Percentiles rank a stretch among this genome's conserved stretches.
Conservation (phyloP, 495 filamentous ascomycete species). For the Penicillium desertorum region DNA sequence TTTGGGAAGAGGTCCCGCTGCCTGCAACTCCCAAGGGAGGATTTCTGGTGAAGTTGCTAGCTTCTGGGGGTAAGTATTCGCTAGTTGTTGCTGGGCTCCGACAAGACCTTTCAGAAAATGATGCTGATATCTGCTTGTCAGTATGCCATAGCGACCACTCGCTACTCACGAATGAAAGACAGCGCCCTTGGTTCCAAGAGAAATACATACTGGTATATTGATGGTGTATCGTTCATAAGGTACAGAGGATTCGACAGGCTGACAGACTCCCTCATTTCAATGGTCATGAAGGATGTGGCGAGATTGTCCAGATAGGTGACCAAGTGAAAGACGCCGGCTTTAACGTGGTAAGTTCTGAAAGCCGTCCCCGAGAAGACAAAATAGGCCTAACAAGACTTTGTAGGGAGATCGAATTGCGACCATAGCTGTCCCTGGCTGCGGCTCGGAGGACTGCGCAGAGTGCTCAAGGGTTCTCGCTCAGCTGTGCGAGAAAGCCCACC, state of each 20-base stretch:
- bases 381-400: not conserved
- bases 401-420: slow-evolving; percentile 22
- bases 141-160: slow-evolving; percentile 29
- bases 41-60: slow-evolving; percentile 21
- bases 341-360: slow-evolving; percentile 7
- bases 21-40: slow-evolving; percentile 14
- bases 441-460: slow-evolving; percentile 18
- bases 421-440: slow-evolving; percentile 26
- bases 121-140: not conserved
- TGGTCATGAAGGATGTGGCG: slow-evolving; percentile 30
- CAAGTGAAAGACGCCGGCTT: slow-evolving; percentile 17
- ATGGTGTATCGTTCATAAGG: not conserved
- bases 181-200: slow-evolving; percentile 24
- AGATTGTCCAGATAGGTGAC: slow-evolving; percentile 21
- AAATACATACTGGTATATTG: slow-evolving; percentile 19
- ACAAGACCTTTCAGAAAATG: no score
- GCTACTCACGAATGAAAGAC: slow-evolving; percentile 21
- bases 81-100: not conserved
- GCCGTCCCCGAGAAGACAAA: not conserved
- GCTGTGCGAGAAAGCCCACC: slow-evolving; percentile 18
- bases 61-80: slow-evolving; percentile 19
- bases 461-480: slow-evolving; percentile 25
- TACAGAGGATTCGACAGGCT: not conserved
- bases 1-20: slow-evolving; percentile 23
- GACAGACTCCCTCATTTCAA: not conserved